Base-by-base conservation (phyloP, 129 eudicot species). In the Solidago caesia region DNA sequence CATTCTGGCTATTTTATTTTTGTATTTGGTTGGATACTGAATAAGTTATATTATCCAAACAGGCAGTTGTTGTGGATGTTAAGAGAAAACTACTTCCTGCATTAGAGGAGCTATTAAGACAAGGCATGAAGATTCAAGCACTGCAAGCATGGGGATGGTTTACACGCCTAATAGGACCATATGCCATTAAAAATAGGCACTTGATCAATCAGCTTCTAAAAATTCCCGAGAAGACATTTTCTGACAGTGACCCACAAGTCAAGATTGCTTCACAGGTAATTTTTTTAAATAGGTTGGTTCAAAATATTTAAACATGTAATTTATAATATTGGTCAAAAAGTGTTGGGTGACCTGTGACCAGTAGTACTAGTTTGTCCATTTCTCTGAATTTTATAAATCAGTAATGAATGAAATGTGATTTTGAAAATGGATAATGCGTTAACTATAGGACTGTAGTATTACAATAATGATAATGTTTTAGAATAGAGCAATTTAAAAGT, bases 141-240 rank as follows among this genome's bases (percentile, higher is more conserved):
- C 77, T 92, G 65, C 91, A 89, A 72, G 89, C 96, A 64, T 92
- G 97, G 97, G 85, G 91, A 73, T 92, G 96, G 97, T 87, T 85
- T 79, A 85, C 85, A 56, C 84, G 85, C 64, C 53, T 87, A 41
- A 83, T 92, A 12, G 97, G 96, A 77, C 84, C 89, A 44, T 87
- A 78, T 72, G 82, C 86, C 16, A 21, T 84, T 6, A 89, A 89
- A 69, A 83, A 79, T 52, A 84, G 83, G 79, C 89, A 85, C 62
- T 71, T 89, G 68, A 80, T 87, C 13, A 92, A 92, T 75, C 88
- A 89, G 67, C 76, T 92, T 81, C 84, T 92, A 53, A 89, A 89
- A 70, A 70, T 89, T 82, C 85, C 92, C 2, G 93, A 92, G 69
- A 89, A 82, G 72, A 92, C 93, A 21, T 89, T 89, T 83, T 64